These are phyloP conservation scores for Fusarium euwallaceae DNA, from an alignment of 2,329 filamentous ascomycete genomes.

Conservation along the genomic window DNA sequence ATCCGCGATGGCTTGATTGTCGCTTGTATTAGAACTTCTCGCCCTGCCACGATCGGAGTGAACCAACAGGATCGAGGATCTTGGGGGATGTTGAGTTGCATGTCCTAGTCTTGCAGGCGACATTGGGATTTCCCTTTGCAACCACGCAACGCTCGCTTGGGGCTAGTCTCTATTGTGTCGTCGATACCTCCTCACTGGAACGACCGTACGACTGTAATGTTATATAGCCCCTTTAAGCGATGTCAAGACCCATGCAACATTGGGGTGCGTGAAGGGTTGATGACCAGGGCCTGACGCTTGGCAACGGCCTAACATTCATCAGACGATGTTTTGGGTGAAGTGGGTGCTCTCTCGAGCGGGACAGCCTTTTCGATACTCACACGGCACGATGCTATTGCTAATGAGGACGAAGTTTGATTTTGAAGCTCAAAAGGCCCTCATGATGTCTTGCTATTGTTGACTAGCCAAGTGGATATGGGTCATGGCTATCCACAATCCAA, in stretches of 20 bases:
- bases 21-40: neutral
- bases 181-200: neutral
- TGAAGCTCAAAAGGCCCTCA: neutral
- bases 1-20: conserved; percentile 1
- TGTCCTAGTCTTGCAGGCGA: neutral
- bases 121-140: neutral
- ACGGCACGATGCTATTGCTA: neutral
- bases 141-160: neutral
- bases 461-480: neutral
- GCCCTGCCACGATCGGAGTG: neutral
- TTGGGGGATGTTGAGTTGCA: neutral
- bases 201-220: neutral
- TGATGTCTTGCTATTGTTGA: neutral
- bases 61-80: conserved; percentile 7
- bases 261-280: neutral
- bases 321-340: neutral
- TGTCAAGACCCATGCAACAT: conserved; percentile 6
- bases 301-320: neutral
- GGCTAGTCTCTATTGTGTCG: neutral
- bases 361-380: neutral
- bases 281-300: conserved; percentile 2
- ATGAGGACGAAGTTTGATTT: neutral
- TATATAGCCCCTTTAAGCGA: conserved; percentile 4
- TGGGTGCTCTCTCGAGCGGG: neutral
- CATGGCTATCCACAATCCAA: neutral